phyloP scores from a whole-genome alignment of 2,329 filamentous ascomycete species.

The Stenocarpella maydis region DNA sequence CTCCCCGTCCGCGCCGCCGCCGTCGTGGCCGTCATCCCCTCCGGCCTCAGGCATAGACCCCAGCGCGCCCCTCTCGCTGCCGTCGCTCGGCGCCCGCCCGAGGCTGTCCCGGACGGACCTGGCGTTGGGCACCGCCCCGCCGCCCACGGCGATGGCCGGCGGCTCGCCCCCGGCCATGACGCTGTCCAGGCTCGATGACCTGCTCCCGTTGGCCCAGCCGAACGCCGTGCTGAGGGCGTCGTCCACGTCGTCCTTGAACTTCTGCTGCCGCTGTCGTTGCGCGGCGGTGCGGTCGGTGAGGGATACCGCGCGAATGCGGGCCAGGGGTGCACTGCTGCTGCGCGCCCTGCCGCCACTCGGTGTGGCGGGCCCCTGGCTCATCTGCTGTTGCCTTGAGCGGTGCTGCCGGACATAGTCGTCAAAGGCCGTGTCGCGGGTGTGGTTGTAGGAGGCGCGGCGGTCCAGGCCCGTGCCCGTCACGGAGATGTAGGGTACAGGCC shows the following conservation, averaged over 20 bases:
- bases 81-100: slow-evolving; percentile 38
- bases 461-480: slow-evolving; percentile 25
- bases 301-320: slow-evolving; percentile 23
- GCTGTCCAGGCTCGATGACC: slow-evolving; percentile 40
- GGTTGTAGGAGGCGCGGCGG: slow-evolving; percentile 38
- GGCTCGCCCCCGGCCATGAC: slow-evolving; percentile 37
- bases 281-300: neutral
- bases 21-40: slow-evolving; percentile 4
- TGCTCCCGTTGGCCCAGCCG: slow-evolving; percentile 41
- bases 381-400: slow-evolving; percentile 26
- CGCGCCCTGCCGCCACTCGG: neutral
- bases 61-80: slow-evolving; percentile 36
- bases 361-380: slow-evolving; percentile 21
- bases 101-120: slow-evolving; percentile 34
- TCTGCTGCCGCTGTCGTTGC: slow-evolving; percentile 30
- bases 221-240: slow-evolving; percentile 46
- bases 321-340: slow-evolving; percentile 2
- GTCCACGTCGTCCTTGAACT: slow-evolving; percentile 43
- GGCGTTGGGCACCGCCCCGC: slow-evolving; percentile 37
- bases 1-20: neutral
- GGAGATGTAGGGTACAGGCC: slow-evolving; percentile 30
- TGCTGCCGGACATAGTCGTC: slow-evolving; percentile 37
- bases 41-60: slow-evolving; percentile 24
- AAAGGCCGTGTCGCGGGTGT: slow-evolving; percentile 43
- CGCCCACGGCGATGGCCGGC: slow-evolving; percentile 37